phyloP scores from a whole-genome alignment of 1,284 basidiomycete species.

The Austropuccinia psidii region DNA sequence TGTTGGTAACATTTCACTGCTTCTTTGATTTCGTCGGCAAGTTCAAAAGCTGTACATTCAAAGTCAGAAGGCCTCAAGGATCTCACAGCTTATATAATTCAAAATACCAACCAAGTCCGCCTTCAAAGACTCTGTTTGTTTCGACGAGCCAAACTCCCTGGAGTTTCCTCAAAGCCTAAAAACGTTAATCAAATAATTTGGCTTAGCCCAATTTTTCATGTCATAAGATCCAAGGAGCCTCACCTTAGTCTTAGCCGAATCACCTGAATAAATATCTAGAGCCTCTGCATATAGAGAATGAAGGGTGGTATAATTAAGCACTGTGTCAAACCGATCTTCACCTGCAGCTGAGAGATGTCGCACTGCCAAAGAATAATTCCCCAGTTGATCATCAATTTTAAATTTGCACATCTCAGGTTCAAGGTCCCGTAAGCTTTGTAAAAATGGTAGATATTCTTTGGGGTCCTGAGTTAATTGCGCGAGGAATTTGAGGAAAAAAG shows the following conservation, averaged over 20 bases:
- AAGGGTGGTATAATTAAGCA: slow-evolving; percentile 66
- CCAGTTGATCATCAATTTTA: slow-evolving; percentile 86
- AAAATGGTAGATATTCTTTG: slow-evolving; percentile 92
- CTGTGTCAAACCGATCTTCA: slow-evolving; percentile 64
- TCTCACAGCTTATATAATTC: background rate
- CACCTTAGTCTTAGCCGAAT: slow-evolving; percentile 58
- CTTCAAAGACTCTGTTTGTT: slow-evolving; percentile 69
- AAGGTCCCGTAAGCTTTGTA: slow-evolving; percentile 74
- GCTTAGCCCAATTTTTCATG: too few species aligned
- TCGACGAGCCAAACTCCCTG: slow-evolving; percentile 52
- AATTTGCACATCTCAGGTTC: slow-evolving; percentile 77
- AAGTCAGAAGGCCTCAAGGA: background rate
- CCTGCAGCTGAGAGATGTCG: slow-evolving; percentile 66
- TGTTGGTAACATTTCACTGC: slow-evolving; percentile 79
- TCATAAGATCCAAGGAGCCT: slow-evolving; percentile 41
- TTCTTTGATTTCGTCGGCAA: slow-evolving; percentile 59
- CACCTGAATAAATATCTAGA: slow-evolving; percentile 62
- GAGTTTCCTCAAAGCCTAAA: slow-evolving; percentile 20
- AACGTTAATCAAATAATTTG: too few species aligned
- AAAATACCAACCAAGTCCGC: slow-evolving; percentile 59
- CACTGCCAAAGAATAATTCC: slow-evolving; percentile 67
- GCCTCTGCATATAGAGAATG: slow-evolving; percentile 70
- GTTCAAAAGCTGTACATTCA: slow-evolving; percentile 58
- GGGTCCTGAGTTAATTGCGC: slow-evolving; percentile 62
- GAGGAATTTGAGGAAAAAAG: background rate